Evolutionary conservation across 768 basidiomycete genomes (phyloP).

Genomic region (Podaxis carcinomalis): DNA sequence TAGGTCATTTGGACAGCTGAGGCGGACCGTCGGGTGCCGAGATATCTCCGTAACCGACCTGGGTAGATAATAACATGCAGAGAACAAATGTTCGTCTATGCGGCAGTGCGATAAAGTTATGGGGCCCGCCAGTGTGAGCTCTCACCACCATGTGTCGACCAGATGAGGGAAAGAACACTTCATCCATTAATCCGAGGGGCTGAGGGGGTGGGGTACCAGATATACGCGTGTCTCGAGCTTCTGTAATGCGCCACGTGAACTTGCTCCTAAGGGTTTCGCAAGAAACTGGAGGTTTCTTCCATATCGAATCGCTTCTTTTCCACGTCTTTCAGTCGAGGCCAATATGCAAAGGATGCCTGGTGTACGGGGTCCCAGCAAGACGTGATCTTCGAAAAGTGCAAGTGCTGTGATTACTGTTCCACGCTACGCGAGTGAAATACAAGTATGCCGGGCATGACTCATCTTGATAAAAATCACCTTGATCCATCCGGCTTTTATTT

Average conservation of each 20-base stretch:
- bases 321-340: not conserved
- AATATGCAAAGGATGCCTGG: not conserved
- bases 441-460: not conserved
- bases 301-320: not conserved
- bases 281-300: not conserved
- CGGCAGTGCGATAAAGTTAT: not conserved
- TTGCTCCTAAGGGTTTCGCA: not conserved
- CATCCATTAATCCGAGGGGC: not conserved
- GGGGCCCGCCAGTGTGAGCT: too few species aligned
- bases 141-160: too few species aligned
- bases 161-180: not conserved
- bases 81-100: not conserved
- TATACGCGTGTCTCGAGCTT: not conserved
- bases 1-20: slow-evolving; percentile 9
- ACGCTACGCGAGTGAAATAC: not conserved
- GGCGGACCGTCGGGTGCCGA: slow-evolving; percentile 6
- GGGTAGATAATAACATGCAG: too few species aligned
- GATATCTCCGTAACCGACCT: not conserved
- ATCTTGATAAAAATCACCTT: slow-evolving; percentile 7
- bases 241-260: not conserved
- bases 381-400: not conserved
- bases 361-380: not conserved
- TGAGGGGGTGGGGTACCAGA: not conserved
- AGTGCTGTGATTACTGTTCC: not conserved
- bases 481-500: not conserved